Evolutionary conservation across 371 early-diverging fungal genomes (phyloP).

Genomic region (Polyrhizophydium stewartii): DNA sequence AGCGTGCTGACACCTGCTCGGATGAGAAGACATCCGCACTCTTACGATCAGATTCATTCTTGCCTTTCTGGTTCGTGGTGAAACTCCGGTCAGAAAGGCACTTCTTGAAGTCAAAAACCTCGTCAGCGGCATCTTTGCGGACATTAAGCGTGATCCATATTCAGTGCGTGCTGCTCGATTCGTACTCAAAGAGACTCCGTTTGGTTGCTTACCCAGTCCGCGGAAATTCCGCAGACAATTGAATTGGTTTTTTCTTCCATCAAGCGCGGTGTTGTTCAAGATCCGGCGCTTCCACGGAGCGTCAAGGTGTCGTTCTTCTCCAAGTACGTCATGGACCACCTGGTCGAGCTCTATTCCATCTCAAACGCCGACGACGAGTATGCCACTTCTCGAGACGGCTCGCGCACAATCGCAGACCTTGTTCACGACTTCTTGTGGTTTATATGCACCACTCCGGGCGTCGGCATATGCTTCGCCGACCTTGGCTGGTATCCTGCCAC

Average conservation of each 20-base stretch:
- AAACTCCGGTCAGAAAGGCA: slow-evolving; percentile 61
- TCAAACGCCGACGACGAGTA: too few species aligned
- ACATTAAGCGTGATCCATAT: slow-evolving; percentile 61
- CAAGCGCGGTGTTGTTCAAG: slow-evolving; percentile 61
- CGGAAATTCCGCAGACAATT: slow-evolving; percentile 59
- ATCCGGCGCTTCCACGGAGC: slow-evolving; percentile 50
- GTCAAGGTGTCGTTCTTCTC: slow-evolving; percentile 60
- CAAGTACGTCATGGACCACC: slow-evolving; percentile 59
- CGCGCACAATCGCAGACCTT: slow-evolving; percentile 60
- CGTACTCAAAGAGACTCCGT: too few species aligned
- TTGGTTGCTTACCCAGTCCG: too few species aligned
- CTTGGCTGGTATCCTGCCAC: slow-evolving; percentile 70
- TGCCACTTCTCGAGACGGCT: too few species aligned
- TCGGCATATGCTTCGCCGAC: slow-evolving; percentile 71
- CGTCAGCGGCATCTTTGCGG: slow-evolving; percentile 60
- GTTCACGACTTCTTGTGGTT: slow-evolving; percentile 69
- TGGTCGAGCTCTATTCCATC: slow-evolving; percentile 14
- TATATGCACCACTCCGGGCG: slow-evolving; percentile 68
- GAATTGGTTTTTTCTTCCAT: slow-evolving; percentile 55
- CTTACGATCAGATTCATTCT: slow-evolving; percentile 70
- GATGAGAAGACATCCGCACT: slow-evolving; percentile 49
- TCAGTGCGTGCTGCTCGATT: too few species aligned
- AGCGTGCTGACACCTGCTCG: not conserved
- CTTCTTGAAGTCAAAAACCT: slow-evolving; percentile 66
- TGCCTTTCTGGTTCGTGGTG: slow-evolving; percentile 70